Percentiles rank a stretch among this genome's conserved stretches.
Conservation (phyloP, 1,284 basidiomycete species). For the Marasmius fiardii region DNA sequence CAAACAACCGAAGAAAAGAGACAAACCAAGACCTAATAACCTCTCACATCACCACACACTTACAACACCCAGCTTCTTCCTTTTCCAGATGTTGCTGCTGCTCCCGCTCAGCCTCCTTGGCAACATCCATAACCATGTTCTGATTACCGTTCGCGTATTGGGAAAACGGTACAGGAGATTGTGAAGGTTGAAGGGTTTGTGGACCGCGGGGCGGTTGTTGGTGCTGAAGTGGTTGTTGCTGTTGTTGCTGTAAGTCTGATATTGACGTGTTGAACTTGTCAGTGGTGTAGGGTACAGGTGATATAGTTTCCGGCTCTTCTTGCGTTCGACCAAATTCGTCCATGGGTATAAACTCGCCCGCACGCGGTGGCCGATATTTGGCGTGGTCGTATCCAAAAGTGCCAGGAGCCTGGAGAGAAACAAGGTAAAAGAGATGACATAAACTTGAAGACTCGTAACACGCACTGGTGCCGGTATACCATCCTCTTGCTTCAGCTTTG, state of each 20-base stretch:
- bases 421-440: slow-evolving; percentile 7
- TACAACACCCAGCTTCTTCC: slow-evolving; percentile 52
- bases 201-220: slow-evolving; percentile 23
- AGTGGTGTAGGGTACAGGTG: background rate
- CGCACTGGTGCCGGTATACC: slow-evolving; percentile 52
- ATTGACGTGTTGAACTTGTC: background rate
- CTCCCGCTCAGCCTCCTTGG: slow-evolving; percentile 17
- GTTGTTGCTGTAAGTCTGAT: background rate
- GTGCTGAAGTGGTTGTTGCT: slow-evolving; percentile 15
- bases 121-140: slow-evolving; percentile 17
- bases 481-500: slow-evolving; percentile 43
- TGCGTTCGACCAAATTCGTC: slow-evolving; percentile 54
- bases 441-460: slow-evolving; percentile 9
- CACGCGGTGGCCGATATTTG: slow-evolving; percentile 53
- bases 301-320: slow-evolving; percentile 10
- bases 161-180: slow-evolving; percentile 58
- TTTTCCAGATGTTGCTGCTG: slow-evolving; percentile 30
- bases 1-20: background rate
- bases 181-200: slow-evolving; percentile 28
- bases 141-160: slow-evolving; percentile 41
- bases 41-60: slow-evolving; percentile 62
- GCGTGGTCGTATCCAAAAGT: slow-evolving; percentile 73
- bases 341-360: slow-evolving; percentile 52
- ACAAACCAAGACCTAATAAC: background rate
- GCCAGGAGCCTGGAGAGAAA: slow-evolving; percentile 61